Base-by-base conservation (phyloP, 305 asterid species). In the Ruellia speciosa region DNA sequence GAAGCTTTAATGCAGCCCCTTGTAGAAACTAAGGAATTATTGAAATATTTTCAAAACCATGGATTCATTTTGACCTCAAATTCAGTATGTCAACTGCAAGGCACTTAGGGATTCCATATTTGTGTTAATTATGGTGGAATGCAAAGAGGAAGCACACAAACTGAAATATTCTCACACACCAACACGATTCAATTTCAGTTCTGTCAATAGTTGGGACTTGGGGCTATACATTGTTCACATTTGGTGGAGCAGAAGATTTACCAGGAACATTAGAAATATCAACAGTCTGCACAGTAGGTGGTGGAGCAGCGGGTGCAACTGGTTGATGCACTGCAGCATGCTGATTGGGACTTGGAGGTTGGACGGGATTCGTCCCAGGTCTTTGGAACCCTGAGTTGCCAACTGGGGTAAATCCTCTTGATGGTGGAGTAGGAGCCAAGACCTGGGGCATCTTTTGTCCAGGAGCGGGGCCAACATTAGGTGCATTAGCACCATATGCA, bases 211-310 rank as follows among this genome's bases (percentile, higher is more conserved):
- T 16, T 9, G 41, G n/a, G 19, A 2, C 34, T 17, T 9, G 3
- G 4, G 31, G 31, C 4, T 1, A 33, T 49, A 20, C 49, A 34
- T 1, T 10, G 19, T 59, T n/a, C 10, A 35, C 13, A 13, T 13
- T 6, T 19, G 45, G 56, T 14, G 10, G 40, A 66, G 68, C 16
- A 43, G 49, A 43, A 43, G 52, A 53, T 31, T 57, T 82, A 89
- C 99, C 96, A 66, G 99, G 97, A 39, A 93, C 99, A 73, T 81
- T 88, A 5, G 99, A 84, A 33, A 92, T 86, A 76, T 86, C 96
- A 72, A 82, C 97, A 9, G 99, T 93, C 85, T 88, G 97, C 64
- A 93, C 88, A 34, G 97, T 88, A 56, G 99, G 94, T 49, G 96
- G 97, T 15, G 99, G 94, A 60, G 96, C 83, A 66, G 97, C 73